phyloP scores from a whole-genome alignment of 108 stramenopile species.

The Conticribra guillardii region DNA sequence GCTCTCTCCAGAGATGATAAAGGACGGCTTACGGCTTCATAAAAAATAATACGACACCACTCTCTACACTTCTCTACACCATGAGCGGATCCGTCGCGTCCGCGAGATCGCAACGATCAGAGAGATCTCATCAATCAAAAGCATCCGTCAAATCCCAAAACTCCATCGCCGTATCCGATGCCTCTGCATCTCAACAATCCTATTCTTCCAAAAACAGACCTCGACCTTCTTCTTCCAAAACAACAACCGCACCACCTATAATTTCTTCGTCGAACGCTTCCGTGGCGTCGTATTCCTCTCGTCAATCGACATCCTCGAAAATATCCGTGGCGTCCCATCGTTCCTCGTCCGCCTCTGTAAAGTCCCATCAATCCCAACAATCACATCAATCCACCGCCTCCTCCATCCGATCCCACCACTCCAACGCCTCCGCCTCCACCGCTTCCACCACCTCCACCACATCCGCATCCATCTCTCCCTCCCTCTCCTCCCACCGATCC shows the following conservation, averaged over 20 bases:
- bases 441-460: slow-evolving; percentile 1
- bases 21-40: background rate
- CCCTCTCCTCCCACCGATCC: slow-evolving; percentile 7
- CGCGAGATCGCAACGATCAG: background rate
- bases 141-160: no score
- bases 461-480: slow-evolving; percentile 2
- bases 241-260: background rate
- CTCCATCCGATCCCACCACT: slow-evolving; percentile 1
- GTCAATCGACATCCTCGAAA: background rate
- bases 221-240: no score
- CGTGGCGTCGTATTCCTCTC: no score
- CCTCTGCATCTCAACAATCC: no score
- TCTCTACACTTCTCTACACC: slow-evolving; percentile 1
- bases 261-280: background rate
- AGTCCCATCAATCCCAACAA: background rate
- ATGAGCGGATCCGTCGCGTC: background rate
- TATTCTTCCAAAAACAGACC: no score
- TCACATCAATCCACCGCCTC: slow-evolving; percentile 3
- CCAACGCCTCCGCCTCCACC: slow-evolving; percentile 1
- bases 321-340: background rate
- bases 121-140: background rate
- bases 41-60: background rate
- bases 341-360: background rate
- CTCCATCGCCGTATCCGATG: no score
- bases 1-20: background rate